Base-by-base conservation (phyloP, 306 rosid species). In the Rosa persica region DNA sequence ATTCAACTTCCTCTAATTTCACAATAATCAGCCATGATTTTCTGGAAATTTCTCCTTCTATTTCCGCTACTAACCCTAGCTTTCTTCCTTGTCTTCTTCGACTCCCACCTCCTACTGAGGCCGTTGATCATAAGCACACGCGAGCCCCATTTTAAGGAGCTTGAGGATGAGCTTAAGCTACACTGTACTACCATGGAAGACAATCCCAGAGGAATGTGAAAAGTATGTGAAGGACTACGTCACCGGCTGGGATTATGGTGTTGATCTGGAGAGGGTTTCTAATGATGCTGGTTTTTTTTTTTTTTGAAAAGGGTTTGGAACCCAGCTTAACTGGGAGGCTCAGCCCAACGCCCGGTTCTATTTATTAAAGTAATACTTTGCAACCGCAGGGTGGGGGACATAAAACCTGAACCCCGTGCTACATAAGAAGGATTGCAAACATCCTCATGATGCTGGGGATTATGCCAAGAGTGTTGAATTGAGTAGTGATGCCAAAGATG, bases 161-260 rank as follows among this genome's bases (percentile, higher is more conserved):
- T 72, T 2, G 83, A 74, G 1, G 89, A 89, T 25, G 98, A 87
- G 47, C 34, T 72, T 15, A 61, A 10, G 48, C 61, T 86, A 70
- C 80, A 79, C 22, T 94, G 98, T 46, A 79, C 76, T n/a, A 86
- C 90, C 90, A 0, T 94, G 98, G 98, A 89, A 70, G 73, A 86
- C 80, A 13, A 86, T 90, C 40, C 97, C 93, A 0, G 62, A 64
- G 60, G 93, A 87, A 74, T 92, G 98, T 51, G 78, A 27, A 5
- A 89, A 88, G 30, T 86, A 90, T 70, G 97, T 94, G 73, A 85
- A 80, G 58, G 58, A 83, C 0, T 92, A 94, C 84, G 25, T 89
- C 77, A 84, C 30, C 22, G 96, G 96, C 27, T 79, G 78, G 12
- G 90, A 82, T 3, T 92, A 92, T 30, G 48, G 44, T 5, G 58